phyloP scores from a whole-genome alignment of 2,329 filamentous ascomycete genomes.

The Ilyonectria sp. region DNA sequence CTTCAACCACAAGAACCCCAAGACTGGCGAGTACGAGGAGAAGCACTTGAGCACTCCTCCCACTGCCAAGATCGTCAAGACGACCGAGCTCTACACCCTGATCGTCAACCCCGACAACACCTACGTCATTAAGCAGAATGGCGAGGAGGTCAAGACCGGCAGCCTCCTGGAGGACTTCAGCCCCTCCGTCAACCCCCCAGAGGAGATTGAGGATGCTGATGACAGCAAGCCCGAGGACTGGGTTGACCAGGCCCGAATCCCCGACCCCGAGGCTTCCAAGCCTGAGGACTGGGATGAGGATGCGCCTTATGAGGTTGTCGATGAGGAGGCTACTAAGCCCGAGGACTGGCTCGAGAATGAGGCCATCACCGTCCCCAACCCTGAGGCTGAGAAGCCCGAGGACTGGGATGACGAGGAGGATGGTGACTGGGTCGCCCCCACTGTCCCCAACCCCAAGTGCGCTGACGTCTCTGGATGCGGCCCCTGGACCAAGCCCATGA shows the following conservation, averaged over 20 bases:
- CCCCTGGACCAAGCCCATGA: conserved; percentile 91
- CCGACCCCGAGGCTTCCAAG: conserved; percentile 94
- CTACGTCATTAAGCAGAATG: conserved; percentile 92
- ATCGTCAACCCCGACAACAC: conserved; percentile 98
- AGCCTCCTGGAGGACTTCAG: conserved; percentile 94
- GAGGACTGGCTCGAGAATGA: conserved; percentile 97
- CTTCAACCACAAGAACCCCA: conserved; percentile 99
- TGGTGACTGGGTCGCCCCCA: conserved; percentile 94
- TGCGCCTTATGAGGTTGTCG: conserved; percentile 94
- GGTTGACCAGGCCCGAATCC: conserved; percentile 93
- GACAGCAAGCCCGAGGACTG: conserved; percentile 96
- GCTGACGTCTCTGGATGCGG: conserved; percentile 94
- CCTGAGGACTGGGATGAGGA: conserved; percentile 99
- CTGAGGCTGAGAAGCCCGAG: conserved; percentile 96
- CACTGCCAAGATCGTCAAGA: conserved; percentile 90
- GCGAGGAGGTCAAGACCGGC: conserved; percentile 88
- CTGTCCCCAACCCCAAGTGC: conserved; percentile 96
- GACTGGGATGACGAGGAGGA: conserved; percentile 99
- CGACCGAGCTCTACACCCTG: conserved; percentile 94
- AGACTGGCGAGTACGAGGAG: conserved; percentile 99
- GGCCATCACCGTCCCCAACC: conserved; percentile 86
- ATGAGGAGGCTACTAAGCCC: conserved; percentile 91
- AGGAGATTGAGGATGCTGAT: conserved; percentile 95
- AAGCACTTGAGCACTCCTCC: conserved; percentile 94
- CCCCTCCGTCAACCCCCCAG: conserved; percentile 91